These are phyloP conservation scores for Penicillium sclerotiorum DNA, from an alignment of 2,329 filamentous ascomycete genomes.

Conservation along the genomic window DNA sequence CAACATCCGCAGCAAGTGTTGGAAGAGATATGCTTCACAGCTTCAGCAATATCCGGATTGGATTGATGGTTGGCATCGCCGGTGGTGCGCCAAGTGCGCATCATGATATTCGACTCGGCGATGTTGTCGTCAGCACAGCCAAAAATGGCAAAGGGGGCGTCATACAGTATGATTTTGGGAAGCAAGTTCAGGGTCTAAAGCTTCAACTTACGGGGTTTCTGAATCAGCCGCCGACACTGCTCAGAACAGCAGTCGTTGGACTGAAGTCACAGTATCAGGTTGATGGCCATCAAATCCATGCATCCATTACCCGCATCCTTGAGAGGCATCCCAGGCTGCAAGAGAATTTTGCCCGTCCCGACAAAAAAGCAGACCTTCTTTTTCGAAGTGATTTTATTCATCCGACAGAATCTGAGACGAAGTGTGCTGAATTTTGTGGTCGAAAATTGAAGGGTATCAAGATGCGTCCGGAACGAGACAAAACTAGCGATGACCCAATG, in stretches of 20 bases:
- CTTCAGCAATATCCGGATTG: constrained; percentile 25
- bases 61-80: neutral
- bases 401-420: neutral
- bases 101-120: constrained; percentile 36
- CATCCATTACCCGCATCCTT: neutral
- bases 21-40: constrained; percentile 34
- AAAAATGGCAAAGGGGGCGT: neutral
- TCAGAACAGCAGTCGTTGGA: neutral
- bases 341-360: neutral
- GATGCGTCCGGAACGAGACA: neutral
- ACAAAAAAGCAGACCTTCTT: neutral
- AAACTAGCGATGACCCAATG: neutral
- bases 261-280: neutral
- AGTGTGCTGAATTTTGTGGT: neutral
- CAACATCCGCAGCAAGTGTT: constrained; percentile 34
- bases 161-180: constrained; percentile 1
- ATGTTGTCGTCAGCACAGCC: constrained; percentile 19
- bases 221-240: neutral
- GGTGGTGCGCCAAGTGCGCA: constrained; percentile 7
- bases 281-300: neutral
- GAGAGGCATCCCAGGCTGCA: neutral
- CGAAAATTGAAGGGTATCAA: neutral
- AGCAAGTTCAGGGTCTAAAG: neutral
- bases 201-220: neutral
- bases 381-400: neutral